Conservation (phyloP, 192 early-diverging fungal genomes). For the Phlyctochytrium planicorne region DNA sequence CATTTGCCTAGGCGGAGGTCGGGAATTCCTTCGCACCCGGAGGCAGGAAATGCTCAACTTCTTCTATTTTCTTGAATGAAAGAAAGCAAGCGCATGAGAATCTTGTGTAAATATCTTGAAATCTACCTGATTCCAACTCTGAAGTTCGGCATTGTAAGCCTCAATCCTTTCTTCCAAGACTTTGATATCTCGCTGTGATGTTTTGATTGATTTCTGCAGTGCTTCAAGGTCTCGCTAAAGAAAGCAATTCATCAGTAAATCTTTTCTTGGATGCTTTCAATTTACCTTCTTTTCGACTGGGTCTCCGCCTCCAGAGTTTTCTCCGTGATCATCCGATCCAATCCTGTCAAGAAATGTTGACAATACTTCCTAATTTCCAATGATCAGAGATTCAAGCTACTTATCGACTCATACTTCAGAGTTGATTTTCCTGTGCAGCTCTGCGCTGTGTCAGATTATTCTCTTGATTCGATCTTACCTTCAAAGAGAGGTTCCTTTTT, state of each 20-base stretch:
- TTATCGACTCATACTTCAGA: neutral
- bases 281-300: neutral
- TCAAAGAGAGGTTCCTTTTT: slow-evolving; percentile 4
- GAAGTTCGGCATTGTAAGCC: slow-evolving; percentile 12
- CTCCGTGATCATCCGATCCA: neutral
- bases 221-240: slow-evolving; percentile 4
- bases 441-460: no score
- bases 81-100: neutral
- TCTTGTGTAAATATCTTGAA: neutral
- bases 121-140: slow-evolving; percentile 7
- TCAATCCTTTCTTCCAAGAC: slow-evolving; percentile 7
- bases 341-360: neutral
- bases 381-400: no score
- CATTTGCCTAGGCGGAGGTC: neutral
- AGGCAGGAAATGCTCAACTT: slow-evolving; percentile 6
- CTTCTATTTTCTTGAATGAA: slow-evolving; percentile 24
- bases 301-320: neutral
- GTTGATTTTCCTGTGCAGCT: neutral
- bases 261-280: neutral
- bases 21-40: neutral
- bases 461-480: no score
- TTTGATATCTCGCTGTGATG: slow-evolving; percentile 2
- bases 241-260: neutral
- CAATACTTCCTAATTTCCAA: no score
- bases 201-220: slow-evolving; percentile 10